Percentiles rank a stretch among this genome's conserved stretches.
phyloP scores from a whole-genome alignment of 2,329 filamentous ascomycete species.

The Fusarium sp. region DNA sequence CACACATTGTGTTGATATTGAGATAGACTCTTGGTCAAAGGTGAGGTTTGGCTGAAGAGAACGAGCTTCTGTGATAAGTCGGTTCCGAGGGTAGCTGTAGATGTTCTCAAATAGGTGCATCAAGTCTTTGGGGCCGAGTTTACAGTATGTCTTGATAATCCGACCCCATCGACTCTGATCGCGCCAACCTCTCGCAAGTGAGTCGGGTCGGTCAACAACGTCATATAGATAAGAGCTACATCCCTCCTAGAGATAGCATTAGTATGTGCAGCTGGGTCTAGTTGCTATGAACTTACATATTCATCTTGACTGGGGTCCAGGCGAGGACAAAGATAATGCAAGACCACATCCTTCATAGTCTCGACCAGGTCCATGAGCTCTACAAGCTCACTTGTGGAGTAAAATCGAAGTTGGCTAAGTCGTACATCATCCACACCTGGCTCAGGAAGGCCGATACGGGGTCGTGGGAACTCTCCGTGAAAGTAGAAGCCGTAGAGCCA shows the following conservation, averaged over 20 bases:
- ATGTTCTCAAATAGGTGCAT: conserved; percentile 61
- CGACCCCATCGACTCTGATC: conserved; percentile 54
- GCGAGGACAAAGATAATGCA: conserved; percentile 61
- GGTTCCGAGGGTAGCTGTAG: conserved; percentile 59
- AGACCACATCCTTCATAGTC: conserved; percentile 59
- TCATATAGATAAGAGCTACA: conserved; percentile 42
- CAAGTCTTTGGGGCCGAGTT: conserved; percentile 63
- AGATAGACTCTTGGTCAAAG: conserved; percentile 60
- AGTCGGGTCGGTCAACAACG: conserved; percentile 46
- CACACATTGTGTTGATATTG: conserved; percentile 54
- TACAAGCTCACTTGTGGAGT: conserved; percentile 58
- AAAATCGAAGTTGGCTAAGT: conserved; percentile 57
- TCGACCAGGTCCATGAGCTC: conserved; percentile 61
- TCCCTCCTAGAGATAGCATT: conserved; percentile 27
- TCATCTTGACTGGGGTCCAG: conserved; percentile 53
- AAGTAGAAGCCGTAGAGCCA: conserved; percentile 67
- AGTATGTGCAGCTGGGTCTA: conserved; percentile 1
- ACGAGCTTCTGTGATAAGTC: conserved; percentile 58
- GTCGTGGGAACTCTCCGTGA: conserved; percentile 58
- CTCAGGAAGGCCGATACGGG: conserved; percentile 54
- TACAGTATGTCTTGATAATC: conserved; percentile 60
- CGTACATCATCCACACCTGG: conserved; percentile 56
- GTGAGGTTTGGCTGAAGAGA: conserved; percentile 57
- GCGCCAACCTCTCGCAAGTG: conserved; percentile 51
- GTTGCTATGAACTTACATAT: conserved; percentile 48